Evolutionary conservation across 2,329 filamentous ascomycete species (phyloP), one percentile per base, ranked within the genome.

Genomic region (Zymoseptoria tritici): DNA sequence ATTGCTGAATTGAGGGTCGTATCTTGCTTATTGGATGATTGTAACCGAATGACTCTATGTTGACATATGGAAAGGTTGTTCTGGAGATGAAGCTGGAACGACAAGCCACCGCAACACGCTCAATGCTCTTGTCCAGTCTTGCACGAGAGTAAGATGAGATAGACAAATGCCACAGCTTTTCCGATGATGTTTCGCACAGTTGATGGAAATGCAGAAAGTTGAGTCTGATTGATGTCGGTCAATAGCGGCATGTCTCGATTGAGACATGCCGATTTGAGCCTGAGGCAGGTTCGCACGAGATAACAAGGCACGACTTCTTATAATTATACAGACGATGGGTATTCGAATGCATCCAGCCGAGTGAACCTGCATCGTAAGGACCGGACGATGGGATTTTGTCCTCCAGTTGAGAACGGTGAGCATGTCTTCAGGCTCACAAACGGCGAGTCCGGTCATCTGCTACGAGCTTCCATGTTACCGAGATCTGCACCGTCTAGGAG

Each of bases 1-100:
- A 67, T 67, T 57, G 29, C 16, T 20, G 29, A 36, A 11, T 52
- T 20, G 20, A 21, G 16, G 16, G 9, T 2, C 2, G 36, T 46
- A 11, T 46, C 16, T 46, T 46, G 36, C 11, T 29, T 7, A n/a
- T 7, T n/a, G 5, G 13, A 46, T 4, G 13, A n/a, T n/a, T 11
- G 36, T 16, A n/a, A 13, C 13, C 13, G 36, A 46, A n/a, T 1
- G 6, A 6, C 13, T 46, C 13, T 16, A 16, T 16, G 2, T 42
- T 16, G 36, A 42, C 3, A 16, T 42, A 5, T 22, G 36, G 36
- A 46, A n/a, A 11, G 13, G 36, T 16, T 16, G 11, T 5, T 46
- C 13, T n/a, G 16, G 6, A n/a, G 13, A 46, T 46, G 36, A n/a
- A 46, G 36, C 36, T n/a, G 36, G 13, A 46, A 16, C 11, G 4